Evolutionary conservation across 2,329 filamentous ascomycete species (phyloP).

Genomic region (Beauveria australis): DNA sequence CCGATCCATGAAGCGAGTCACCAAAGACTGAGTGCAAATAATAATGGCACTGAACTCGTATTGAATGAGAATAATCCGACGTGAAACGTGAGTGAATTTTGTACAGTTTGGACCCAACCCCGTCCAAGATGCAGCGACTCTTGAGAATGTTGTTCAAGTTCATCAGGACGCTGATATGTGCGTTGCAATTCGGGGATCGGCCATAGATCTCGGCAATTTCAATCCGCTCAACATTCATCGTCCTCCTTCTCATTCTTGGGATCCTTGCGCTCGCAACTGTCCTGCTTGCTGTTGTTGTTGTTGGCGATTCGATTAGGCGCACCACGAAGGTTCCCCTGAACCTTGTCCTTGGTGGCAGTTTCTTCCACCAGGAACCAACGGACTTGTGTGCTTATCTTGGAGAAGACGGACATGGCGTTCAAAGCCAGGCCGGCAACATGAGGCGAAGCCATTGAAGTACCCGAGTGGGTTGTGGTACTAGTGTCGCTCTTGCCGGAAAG

Average conservation of each 20-base stretch:
- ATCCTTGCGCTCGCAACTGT: not conserved
- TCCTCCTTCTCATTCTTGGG: not conserved
- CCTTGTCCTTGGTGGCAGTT: not conserved
- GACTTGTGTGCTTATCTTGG: conserved; percentile 13
- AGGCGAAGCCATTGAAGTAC: conserved; percentile 35
- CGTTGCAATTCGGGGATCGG: no score
- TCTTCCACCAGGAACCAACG: not conserved
- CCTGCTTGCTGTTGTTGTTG: not conserved
- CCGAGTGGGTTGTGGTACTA: conserved; percentile 29
- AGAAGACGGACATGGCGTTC: conserved; percentile 49
- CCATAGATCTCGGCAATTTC: not conserved
- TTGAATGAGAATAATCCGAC: no score
- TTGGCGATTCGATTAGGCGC: not conserved
- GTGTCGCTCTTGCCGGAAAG: conserved; percentile 34
- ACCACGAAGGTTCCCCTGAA: not conserved
- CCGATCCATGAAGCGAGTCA: no score
- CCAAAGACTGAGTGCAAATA: no score
- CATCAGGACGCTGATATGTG: no score
- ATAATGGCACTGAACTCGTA: no score
- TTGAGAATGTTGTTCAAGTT: no score
- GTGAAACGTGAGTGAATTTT: no score
- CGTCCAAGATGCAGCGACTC: no score
- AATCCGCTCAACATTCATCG: not conserved
- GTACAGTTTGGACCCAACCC: no score
- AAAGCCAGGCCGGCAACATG: conserved; percentile 26